Conservation (phyloP, 2,329 filamentous ascomycete species). For the Massarina eburnea region DNA sequence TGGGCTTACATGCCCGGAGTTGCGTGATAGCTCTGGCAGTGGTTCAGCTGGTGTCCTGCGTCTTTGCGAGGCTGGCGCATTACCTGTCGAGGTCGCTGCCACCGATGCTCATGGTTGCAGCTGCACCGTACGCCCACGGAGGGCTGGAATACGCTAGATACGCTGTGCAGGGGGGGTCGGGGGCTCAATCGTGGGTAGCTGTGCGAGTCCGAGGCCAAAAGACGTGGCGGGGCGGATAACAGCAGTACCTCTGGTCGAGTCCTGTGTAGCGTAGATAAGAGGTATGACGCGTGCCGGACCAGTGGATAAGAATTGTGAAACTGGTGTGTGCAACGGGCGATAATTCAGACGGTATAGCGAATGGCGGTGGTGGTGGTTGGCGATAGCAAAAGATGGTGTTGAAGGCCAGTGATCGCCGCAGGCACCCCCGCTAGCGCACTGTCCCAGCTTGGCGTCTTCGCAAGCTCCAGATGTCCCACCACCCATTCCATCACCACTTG, state of each 20-base stretch:
- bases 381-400: slow-evolving; percentile 4
- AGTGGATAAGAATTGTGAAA: too few species aligned
- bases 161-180: slow-evolving; percentile 1
- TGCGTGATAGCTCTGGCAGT: slow-evolving; percentile 81
- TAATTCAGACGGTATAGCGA: neutral
- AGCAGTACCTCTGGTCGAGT: slow-evolving; percentile 2
- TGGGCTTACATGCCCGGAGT: slow-evolving; percentile 91
- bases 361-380: neutral
- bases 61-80: slow-evolving; percentile 12
- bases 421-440: neutral
- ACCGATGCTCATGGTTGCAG: slow-evolving; percentile 36
- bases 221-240: slow-evolving; percentile 9
- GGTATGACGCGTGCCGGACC: too few species aligned
- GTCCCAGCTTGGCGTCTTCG: neutral
- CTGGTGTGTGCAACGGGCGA: too few species aligned
- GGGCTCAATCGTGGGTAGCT: slow-evolving; percentile 3
- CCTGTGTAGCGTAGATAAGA: neutral
- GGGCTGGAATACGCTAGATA: neutral
- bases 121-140: slow-evolving; percentile 18
- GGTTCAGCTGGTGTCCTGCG: slow-evolving; percentile 13
- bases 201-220: neutral
- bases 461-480: slow-evolving; percentile 8
- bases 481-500: slow-evolving; percentile 27
- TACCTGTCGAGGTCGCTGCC: slow-evolving; percentile 97
- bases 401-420: neutral